A percentile compares a stretch with the other conserved stretches of the same genome.
phyloP scores from a whole-genome alignment of 1,139 yeast species.

The Nakaseomyces kungkrabaensis region DNA sequence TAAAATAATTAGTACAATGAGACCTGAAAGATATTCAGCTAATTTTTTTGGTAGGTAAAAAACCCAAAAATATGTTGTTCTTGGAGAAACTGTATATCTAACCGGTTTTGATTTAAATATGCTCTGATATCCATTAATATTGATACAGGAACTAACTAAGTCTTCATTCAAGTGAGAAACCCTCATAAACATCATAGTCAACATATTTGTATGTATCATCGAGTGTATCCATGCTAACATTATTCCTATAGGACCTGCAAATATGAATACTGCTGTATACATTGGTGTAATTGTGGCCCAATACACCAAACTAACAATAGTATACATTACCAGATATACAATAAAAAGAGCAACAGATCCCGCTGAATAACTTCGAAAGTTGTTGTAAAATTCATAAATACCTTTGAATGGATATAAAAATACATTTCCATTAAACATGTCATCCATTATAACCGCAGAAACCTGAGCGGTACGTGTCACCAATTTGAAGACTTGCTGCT shows the following conservation, averaged over 20 bases:
- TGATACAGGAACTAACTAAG: conserved; percentile 13
- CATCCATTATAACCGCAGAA: conserved; percentile 18
- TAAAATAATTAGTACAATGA: conserved; percentile 9
- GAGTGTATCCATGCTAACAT: conserved; percentile 24
- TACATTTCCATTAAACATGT: conserved; percentile 16
- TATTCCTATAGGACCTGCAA: conserved; percentile 26
- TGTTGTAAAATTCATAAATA: conserved; percentile 11
- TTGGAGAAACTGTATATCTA: conserved; percentile 22
- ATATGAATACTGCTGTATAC: conserved; percentile 22
- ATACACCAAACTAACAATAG: conserved; percentile 17
- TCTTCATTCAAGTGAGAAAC: conserved; percentile 17
- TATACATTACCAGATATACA: conserved; percentile 16
- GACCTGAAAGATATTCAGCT: conserved; percentile 14
- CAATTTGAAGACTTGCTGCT: conserved; percentile 9
- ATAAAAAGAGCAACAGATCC: conserved; percentile 10
- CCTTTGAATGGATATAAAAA: conserved; percentile 24
- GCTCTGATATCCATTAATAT: conserved; percentile 9
- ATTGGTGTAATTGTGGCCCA: conserved; percentile 27
- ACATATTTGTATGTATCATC: conserved; percentile 23
- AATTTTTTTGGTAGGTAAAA: conserved; percentile 23
- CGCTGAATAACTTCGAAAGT: conserved; percentile 12
- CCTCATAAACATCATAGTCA: conserved; percentile 27
- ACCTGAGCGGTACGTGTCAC: conserved; percentile 8
- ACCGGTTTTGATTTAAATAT: conserved; percentile 12
- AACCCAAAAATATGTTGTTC: conserved; percentile 22